Base-by-base conservation (phyloP, 805 yeast genomes). In the Brettanomyces bruxellensis region DNA sequence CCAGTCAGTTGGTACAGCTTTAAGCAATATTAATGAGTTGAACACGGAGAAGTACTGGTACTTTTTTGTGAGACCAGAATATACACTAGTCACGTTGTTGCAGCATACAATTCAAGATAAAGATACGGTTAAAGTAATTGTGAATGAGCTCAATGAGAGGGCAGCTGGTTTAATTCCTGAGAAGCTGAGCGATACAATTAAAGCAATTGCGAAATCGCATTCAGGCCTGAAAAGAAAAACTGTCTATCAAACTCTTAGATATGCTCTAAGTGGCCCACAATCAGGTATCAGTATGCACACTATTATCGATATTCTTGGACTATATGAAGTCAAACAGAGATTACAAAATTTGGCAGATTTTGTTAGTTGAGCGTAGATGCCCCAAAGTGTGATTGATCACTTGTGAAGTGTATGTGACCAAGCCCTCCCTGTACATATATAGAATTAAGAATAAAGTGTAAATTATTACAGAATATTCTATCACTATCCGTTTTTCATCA, bases 251-350 rank as follows among this genome's bases (percentile, higher is more conserved):
- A 55, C 79, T 0, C 55, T 86, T 12, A 68, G 96, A 47, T 81
- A 70, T 52, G 90, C 90, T 0, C 59, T 88, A 24, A 72, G 86
- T 12, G 95, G 86, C 0, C 76, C 81, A 6, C 69, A 69, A 4
- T 72, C 95, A 0, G 96, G 96, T 0, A 66, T 83, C 28, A 78
- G 79, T 14, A 66, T 89, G 4, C 84, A 83, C 0, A 65, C 70
- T 4, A 64, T 86, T 32, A 58, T 83, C 18, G 70, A 71, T 0
- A 57, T 84, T 7, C 55, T 88, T 14, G 91, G 89, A 0, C 40
- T 53, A 3, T 58, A 61, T 1, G 70, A 69, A 46, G 60, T 61
- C 12, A 60, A 42, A 32, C 30, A 40, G 13, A 64, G 72, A 61
- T 46, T 57, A 12, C 13, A 40, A 4, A 39, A 41, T 22, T 46